These are phyloP conservation scores for Lathyrus sativus DNA, from an alignment of 306 rosid species.

Conservation along the genomic window DNA sequence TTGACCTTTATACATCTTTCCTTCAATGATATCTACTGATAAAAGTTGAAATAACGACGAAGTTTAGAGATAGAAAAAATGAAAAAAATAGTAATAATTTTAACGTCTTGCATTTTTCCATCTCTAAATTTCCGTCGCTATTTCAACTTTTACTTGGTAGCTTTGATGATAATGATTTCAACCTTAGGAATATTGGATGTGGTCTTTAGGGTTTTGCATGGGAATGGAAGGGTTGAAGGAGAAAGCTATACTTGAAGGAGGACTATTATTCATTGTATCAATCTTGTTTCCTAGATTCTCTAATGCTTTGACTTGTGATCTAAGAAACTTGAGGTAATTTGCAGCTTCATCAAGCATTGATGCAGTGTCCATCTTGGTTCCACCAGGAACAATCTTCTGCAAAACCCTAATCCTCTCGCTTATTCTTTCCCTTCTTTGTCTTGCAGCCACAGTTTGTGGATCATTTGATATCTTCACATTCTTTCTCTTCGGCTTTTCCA, in stretches of 20 bases:
- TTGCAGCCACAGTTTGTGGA: slow-evolving; percentile 97
- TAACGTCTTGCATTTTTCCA: background rate
- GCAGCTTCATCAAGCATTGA: slow-evolving; percentile 99
- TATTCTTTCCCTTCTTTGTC: slow-evolving; percentile 90
- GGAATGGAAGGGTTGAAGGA: slow-evolving; percentile 93
- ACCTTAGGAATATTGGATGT: slow-evolving; percentile 44
- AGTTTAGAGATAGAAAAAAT: background rate
- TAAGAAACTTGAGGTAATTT: slow-evolving; percentile 87
- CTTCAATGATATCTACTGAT: background rate
- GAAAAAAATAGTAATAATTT: background rate
- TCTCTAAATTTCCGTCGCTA: background rate
- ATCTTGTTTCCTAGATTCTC: slow-evolving; percentile 75
- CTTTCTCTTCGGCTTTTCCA: slow-evolving; percentile 88
- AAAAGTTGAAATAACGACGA: background rate
- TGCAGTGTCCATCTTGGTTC: slow-evolving; percentile 98
- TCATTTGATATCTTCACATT: slow-evolving; percentile 86
- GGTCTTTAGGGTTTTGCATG: slow-evolving; percentile 61
- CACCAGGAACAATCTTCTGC: slow-evolving; percentile 96
- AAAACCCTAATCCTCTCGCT: slow-evolving; percentile 89
- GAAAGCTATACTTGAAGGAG: slow-evolving; percentile 76
- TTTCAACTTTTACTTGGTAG: background rate
- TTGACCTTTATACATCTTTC: slow-evolving; percentile 29
- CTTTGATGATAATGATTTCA: slow-evolving; percentile 23
- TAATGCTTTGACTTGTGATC: slow-evolving; percentile 79
- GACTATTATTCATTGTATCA: slow-evolving; percentile 60